These are phyloP conservation scores for Neoscytalidium dimidiatum DNA, from an alignment of 2,329 filamentous ascomycete species.

Conservation along the genomic window DNA sequence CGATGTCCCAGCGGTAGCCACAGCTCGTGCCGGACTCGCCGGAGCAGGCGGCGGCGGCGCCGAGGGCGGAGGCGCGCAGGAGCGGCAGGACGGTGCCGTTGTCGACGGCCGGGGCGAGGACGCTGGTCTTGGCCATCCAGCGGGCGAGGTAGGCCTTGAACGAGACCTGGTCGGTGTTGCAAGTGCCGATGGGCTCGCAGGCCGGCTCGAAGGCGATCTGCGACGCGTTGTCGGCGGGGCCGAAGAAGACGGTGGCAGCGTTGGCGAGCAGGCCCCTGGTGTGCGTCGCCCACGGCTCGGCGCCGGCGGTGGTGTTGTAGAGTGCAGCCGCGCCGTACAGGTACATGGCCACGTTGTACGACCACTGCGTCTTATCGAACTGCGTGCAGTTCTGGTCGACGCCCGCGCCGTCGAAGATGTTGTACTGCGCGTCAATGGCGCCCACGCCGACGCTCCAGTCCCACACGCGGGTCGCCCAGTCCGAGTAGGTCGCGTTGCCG, in stretches of 20 bases:
- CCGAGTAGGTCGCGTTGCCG: slow-evolving; percentile 73
- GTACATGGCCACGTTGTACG: slow-evolving; percentile 49
- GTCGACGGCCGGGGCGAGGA: slow-evolving; percentile 39
- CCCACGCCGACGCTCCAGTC: slow-evolving; percentile 53
- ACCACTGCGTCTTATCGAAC: slow-evolving; percentile 48
- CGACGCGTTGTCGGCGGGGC: slow-evolving; percentile 52
- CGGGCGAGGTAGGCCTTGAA: slow-evolving; percentile 48
- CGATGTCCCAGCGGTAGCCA: slow-evolving; percentile 47
- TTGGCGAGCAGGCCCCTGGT: slow-evolving; percentile 61
- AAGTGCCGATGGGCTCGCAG: slow-evolving; percentile 49
- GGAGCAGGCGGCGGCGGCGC: slow-evolving; percentile 58
- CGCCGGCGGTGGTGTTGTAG: slow-evolving; percentile 55
- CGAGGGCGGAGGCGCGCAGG: slow-evolving; percentile 56
- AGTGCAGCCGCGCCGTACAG: slow-evolving; percentile 50
- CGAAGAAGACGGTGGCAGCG: slow-evolving; percentile 55
- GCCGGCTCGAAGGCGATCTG: slow-evolving; percentile 51
- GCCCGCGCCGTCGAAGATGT: slow-evolving; percentile 49
- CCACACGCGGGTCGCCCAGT: slow-evolving; percentile 73
- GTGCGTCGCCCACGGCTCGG: slow-evolving; percentile 57
- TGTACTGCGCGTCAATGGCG: slow-evolving; percentile 51
- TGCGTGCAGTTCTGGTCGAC: slow-evolving; percentile 44
- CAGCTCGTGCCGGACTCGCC: slow-evolving; percentile 50
- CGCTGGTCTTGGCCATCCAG: slow-evolving; percentile 44
- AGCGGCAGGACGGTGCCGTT: slow-evolving; percentile 49
- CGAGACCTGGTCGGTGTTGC: slow-evolving; percentile 50